These are phyloP conservation scores for Hondaea fermentalgiana DNA, from an alignment of 108 stramenopile genomes.

Conservation along the genomic window DNA sequence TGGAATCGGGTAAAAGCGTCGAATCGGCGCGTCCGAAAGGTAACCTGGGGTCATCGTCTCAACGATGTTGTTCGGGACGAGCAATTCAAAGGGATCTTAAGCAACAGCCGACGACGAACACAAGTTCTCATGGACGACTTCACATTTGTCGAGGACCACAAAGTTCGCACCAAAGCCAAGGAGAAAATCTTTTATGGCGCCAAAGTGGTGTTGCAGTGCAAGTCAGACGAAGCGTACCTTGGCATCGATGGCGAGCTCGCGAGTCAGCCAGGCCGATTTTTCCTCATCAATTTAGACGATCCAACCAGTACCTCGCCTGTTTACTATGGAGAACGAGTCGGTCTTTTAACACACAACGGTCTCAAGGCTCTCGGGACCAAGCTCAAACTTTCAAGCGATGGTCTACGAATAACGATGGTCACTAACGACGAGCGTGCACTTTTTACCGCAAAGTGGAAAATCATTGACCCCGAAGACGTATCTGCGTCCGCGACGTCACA, in stretches of 20 bases:
- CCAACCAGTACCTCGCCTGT: background rate
- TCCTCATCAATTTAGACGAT: background rate
- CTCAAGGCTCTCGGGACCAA: background rate
- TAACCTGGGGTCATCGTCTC: background rate
- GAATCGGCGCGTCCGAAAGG: background rate
- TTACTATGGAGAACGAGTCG: background rate
- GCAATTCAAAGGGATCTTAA: background rate
- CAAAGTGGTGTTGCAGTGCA: background rate
- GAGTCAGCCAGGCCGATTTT: background rate
- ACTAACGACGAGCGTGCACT: background rate
- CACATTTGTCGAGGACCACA: background rate
- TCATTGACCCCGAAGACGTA: background rate
- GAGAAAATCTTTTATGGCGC: slow-evolving; percentile 16
- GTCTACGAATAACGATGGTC: background rate
- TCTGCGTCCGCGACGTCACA: background rate
- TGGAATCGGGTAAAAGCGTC: background rate
- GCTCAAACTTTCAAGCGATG: background rate
- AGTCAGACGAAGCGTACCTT: background rate
- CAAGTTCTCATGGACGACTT: background rate
- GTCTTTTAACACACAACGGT: background rate
- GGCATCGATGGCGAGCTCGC: background rate
- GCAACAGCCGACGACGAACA: background rate
- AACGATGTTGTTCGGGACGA: background rate
- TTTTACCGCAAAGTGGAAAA: background rate
- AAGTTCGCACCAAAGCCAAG: background rate